Percentiles rank a stretch among this genome's conserved stretches.
These are phyloP conservation scores for Arachis hypogaea DNA, from an alignment of 306 rosid species.

Conservation along the genomic window DNA sequence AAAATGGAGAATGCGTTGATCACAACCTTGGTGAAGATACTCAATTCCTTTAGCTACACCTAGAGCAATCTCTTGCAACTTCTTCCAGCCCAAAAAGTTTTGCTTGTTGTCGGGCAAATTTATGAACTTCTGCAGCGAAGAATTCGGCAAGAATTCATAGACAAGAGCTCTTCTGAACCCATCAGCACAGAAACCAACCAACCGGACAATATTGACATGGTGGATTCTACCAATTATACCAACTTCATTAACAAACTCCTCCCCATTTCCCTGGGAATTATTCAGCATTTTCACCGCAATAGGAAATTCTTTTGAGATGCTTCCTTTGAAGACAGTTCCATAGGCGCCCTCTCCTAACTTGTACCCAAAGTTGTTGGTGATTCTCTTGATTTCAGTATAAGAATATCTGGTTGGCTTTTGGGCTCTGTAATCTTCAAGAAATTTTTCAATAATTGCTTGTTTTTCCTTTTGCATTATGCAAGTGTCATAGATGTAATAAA, in stretches of 20 bases:
- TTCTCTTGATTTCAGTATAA: slow-evolving; percentile 46
- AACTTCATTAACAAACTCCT: slow-evolving; percentile 44
- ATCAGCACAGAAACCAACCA: slow-evolving; percentile 56
- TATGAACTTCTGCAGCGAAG: slow-evolving; percentile 42
- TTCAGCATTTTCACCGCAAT: slow-evolving; percentile 41
- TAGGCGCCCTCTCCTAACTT: slow-evolving; percentile 52
- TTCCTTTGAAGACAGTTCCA: slow-evolving; percentile 49
- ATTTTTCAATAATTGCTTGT: slow-evolving; percentile 31
- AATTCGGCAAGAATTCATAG: slow-evolving; percentile 48
- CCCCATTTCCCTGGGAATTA: slow-evolving; percentile 31
- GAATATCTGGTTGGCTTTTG: slow-evolving; percentile 50
- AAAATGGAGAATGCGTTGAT: slow-evolving; percentile 47
- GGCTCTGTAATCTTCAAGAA: slow-evolving; percentile 52
- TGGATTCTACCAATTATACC: slow-evolving; percentile 50
- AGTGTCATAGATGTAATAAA: neutral
- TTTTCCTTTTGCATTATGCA: slow-evolving; percentile 15
- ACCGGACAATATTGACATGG: slow-evolving; percentile 50
- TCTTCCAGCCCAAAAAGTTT: slow-evolving; percentile 42
- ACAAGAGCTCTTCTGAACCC: slow-evolving; percentile 46
- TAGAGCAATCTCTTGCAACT: slow-evolving; percentile 34
- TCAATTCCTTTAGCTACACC: slow-evolving; percentile 55
- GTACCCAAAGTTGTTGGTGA: slow-evolving; percentile 41
- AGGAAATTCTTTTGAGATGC: slow-evolving; percentile 32
- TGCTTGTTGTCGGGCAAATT: slow-evolving; percentile 1
- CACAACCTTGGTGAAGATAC: slow-evolving; percentile 53